Evolutionary conservation across 2,329 filamentous ascomycete genomes (phyloP), one percentile per base, ranked within the genome.

Genomic region (Aspergillus tamarii): DNA sequence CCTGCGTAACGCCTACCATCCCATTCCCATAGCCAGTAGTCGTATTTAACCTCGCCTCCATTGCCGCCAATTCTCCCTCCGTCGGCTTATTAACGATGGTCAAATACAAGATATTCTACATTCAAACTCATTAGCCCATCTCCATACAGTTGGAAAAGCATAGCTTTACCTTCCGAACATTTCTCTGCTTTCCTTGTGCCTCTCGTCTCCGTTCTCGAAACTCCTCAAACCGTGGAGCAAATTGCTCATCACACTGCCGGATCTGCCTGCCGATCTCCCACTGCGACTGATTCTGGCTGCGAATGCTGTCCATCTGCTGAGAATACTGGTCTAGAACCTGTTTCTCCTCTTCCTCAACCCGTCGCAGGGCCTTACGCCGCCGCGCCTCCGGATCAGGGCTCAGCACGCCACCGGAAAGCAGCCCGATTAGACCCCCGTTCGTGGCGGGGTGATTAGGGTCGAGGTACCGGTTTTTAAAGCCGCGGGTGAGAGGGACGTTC

Each of bases 371-470:
- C 23, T 28, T 52, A 14, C 14, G 16, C 8, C 14, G 19, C 7
- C 48, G 48, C 9, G 23, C 3, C 16, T 52, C 48, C 6, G 48
- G 48, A n/a, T 52, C 26, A 3, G 48, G 26, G 14, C 7, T n/a
- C 10, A 52, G 26, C 11, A 34, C 23, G 10, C 83, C 83, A 3
- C 83, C 83, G 0, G 79, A 82, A 5, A 84, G 66, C 2, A 85
- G 67, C 0, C 78, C 74, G 3, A 84, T 67, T 16, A 85, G 69
- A 6, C 76, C 78, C 3, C 83, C 83, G 30, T 77, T 82, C 66
- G 80, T 82, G 58, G 79, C 81, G 0, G 83, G 77, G 66, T 84
- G 80, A 64, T 81, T 83, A 1, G 84, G 83, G 64, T 86, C 83
- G 16, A 79, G 77, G 66, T 80, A 83, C n/a, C 81, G 76, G 12